Conservation (phyloP, 345 rosid species). For the Brassica napus region Da-Ae NC_063445.1:26347001-26347500, state of each 20-base stretch:
- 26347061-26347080: background rate
- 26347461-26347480: background rate
- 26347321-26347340: background rate
- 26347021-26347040: background rate
- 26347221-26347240: no score
- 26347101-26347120: no score
- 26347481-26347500: background rate
- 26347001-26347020: background rate
- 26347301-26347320: background rate
- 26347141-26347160: no score
- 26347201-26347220: no score
- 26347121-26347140: background rate
- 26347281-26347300: background rate
- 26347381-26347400: background rate
- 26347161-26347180: no score
- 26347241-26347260: no score
- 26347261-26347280: no score
- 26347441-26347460: background rate
- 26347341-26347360: background rate
- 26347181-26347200: no score
- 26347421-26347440: background rate
- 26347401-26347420: background rate
- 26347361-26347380: background rate
- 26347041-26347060: background rate
- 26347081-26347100: background rate